Evolutionary conservation across 495 filamentous ascomycete genomes (phyloP), one percentile per base, ranked within the genome.

Genomic region (Aspergillus incahuasiensis): DNA sequence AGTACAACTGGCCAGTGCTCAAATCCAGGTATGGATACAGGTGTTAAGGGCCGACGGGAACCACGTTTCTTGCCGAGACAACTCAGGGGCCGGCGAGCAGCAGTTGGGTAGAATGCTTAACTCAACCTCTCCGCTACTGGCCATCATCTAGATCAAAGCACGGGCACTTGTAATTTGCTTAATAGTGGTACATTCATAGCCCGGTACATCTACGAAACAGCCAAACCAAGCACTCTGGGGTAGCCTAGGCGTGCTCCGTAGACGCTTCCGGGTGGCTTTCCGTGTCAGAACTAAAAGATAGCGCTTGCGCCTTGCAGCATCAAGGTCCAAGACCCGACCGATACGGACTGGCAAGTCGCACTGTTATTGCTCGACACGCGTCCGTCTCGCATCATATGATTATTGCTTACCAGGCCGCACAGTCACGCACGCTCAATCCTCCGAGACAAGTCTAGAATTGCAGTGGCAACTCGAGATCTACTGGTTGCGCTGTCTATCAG

Each of bases 401-500:
- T 35, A 28, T 28, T 35, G 2, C 8, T 11, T 15, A 35, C 2
- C 8, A 35, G 12, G 6, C 6, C 32, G 32, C 2, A 35, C 32
- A 35, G 13, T 15, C 32, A 12, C 32, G 13, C 2, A 35, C 12
- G 12, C 32, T 5, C 6, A 12, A 35, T 15, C 6, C 32, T 35
- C 40, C 40, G 21, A 24, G 11, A n/a, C 44, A 40, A 19, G 67
- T 52, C 48, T 42, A 56, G 52, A 60, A 48, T 35, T 30, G 22
- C 32, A 49, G 62, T 64, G 62, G 62, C 62, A 57, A 64, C 11
- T 25, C 11, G 12, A 48, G 16, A 22, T 11, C 28, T 38, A 25
- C 48, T 28, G 25, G 25, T 8, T 28, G 25, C 24, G 35, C 61
- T 47, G 55, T 55, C 57, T 44, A 56, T 3, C 8, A 32, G 25